Base-by-base conservation (phyloP, 2,329 filamentous ascomycete species). In the Coniella vitis region DNA sequence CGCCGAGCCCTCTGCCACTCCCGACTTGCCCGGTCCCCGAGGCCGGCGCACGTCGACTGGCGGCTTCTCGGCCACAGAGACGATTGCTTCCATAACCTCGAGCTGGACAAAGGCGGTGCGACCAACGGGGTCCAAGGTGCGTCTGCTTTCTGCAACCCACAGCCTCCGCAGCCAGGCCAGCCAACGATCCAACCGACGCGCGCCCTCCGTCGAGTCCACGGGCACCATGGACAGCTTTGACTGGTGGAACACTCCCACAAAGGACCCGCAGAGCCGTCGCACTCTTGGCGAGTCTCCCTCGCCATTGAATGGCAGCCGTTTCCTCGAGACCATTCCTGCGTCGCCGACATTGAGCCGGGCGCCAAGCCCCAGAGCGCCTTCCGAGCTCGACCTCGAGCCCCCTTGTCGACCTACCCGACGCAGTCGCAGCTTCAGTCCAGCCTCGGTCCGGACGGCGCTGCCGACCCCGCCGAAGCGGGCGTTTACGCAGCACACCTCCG, bases 191-290 rank as follows among this genome's bases (percentile, higher is more conserved):
- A 46, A 55, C 19, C 66, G 67, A 20, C 68, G 76, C 19, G 63
- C 71, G 3, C 56, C 65, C 7, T 82, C 79, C 1, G 61, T 75
- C 9, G 74, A 78, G 5, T 76, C 75, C 0, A 63, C 58, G 36
- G 52, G 66, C 32, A 58, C 62, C 13, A 75, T 78, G n/a, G 82
- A 86, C 53, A 78, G 79, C 1, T 88, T 89, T 58, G 85, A 88
- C 57, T 81, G 76, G 2, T 89, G 86, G 86, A 84, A 89, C 58
- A 87, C 83, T 0, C 86, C 83, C 0, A 71, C 73, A 0, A 81
- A 87, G 2, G 83, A 84, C 56, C 67, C 76, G 3, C 77, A 83
- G 55, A 77, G 74, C 56, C 74, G 79, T 22, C 77, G 83, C 56
- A 73, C 74, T 2, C 74, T 81, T 1, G 60, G 79, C 45, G 76